These are phyloP conservation scores for Rhizopogon vulgaris DNA, from an alignment of 768 basidiomycete species.

Conservation along the genomic window DNA sequence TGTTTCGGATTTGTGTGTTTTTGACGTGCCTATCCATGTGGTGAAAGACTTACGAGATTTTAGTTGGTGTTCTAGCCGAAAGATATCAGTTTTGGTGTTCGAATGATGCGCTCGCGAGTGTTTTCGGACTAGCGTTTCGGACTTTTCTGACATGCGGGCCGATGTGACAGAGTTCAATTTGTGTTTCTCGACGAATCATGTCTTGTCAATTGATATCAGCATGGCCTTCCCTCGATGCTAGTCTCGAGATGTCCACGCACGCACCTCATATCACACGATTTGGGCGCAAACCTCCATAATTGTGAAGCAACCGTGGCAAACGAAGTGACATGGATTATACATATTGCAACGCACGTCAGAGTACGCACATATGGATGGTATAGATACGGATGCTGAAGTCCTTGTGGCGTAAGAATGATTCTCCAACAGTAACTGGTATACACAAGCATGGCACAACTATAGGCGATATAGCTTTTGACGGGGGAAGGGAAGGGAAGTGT, in stretches of 20 bases:
- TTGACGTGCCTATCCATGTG: too few species aligned
- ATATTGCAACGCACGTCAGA: background rate
- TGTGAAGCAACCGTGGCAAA: background rate
- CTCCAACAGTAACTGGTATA: background rate
- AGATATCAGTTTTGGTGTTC: too few species aligned
- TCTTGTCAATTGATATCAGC: too few species aligned
- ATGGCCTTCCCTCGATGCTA: background rate
- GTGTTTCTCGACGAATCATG: too few species aligned
- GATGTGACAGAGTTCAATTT: too few species aligned
- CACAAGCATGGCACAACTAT: background rate
- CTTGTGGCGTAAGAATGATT: background rate
- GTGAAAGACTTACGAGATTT: background rate
- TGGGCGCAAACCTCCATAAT: background rate
- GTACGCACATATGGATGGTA: background rate
- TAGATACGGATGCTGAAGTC: background rate
- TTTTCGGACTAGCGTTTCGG: too few species aligned
- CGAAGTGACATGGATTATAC: background rate
- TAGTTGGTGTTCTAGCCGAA: background rate
- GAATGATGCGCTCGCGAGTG: too few species aligned
- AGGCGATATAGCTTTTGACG: background rate
- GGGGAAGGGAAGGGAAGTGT: too few species aligned
- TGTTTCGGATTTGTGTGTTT: too few species aligned
- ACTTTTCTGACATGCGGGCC: too few species aligned
- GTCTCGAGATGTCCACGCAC: background rate
- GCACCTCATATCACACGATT: background rate